Percentiles rank a stretch among this genome's conserved stretches.
Conservation (phyloP, 495 filamentous ascomycete genomes). For the Aspergillus bridgeri region DNA sequence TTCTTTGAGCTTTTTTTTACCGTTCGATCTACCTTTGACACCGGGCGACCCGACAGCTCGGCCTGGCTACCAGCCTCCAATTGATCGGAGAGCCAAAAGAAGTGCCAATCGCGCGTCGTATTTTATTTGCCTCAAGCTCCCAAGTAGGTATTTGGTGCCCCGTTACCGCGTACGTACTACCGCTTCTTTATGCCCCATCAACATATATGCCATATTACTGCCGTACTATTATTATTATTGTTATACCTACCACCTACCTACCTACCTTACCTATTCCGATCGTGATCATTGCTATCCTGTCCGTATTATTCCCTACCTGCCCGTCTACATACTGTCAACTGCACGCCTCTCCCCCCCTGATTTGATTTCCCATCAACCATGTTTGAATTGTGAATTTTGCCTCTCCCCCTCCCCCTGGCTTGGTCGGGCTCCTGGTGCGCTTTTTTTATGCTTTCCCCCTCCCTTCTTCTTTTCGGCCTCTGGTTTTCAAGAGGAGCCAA, state of each 20-base stretch:
- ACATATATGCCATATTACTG: too few relatives aligned
- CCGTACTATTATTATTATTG: slow-evolving; percentile 3
- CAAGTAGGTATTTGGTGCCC: slow-evolving; percentile 1
- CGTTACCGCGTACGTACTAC: slow-evolving; percentile 10
- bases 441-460: neutral
- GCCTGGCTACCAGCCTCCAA: slow-evolving; percentile 26
- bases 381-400: neutral
- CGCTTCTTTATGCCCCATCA: neutral
- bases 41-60: slow-evolving; percentile 29
- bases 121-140: slow-evolving; percentile 7
- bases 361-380: slow-evolving; percentile 1
- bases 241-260: too few relatives aligned
- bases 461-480: too few relatives aligned
- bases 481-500: neutral
- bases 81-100: slow-evolving; percentile 21
- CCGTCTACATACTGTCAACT: too few relatives aligned
- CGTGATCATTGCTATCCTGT: too few relatives aligned
- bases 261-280: too few relatives aligned
- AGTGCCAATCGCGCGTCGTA: slow-evolving; percentile 13
- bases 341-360: too few relatives aligned
- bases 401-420: neutral
- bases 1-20: slow-evolving; percentile 9
- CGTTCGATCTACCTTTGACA: slow-evolving; percentile 18
- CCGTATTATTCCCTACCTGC: too few relatives aligned
- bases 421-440: neutral